Conservation (phyloP, 2,329 filamentous ascomycete genomes). For the Cadophora luteo-olivacea region DNA sequence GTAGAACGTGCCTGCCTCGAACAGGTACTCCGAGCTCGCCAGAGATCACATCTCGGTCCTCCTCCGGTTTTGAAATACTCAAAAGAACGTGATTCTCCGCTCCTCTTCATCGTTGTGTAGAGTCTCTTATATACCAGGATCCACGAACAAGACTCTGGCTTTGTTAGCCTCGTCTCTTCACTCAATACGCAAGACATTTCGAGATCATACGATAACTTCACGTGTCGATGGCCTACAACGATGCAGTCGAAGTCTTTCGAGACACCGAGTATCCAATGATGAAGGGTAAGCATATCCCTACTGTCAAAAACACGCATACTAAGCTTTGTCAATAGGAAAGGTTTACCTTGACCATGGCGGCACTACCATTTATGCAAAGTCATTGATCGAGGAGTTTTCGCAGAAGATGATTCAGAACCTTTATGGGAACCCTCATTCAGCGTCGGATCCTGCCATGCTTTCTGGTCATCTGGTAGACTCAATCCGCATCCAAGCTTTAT, state of each 20-base stretch:
- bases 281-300: conserved; percentile 53
- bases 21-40: background rate
- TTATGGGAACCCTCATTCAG: conserved; percentile 91
- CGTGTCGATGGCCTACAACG: conserved; percentile 56
- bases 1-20: background rate
- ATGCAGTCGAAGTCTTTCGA: conserved; percentile 62
- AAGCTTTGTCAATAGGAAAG: conserved; percentile 57
- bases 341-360: conserved; percentile 93
- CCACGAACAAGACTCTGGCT: background rate
- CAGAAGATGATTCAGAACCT: conserved; percentile 77
- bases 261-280: conserved; percentile 71
- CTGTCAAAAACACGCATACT: background rate
- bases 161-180: background rate
- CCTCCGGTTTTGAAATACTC: background rate
- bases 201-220: background rate
- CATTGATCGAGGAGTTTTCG: conserved; percentile 80
- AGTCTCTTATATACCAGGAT: background rate
- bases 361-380: conserved; percentile 79
- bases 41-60: background rate
- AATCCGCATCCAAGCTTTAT: conserved; percentile 70
- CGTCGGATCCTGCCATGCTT: conserved; percentile 78
- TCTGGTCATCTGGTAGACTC: conserved; percentile 77
- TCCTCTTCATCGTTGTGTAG: background rate
- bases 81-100: background rate
- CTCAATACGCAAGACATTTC: background rate